Conservation (phyloP, 2,329 filamentous ascomycete species). For the Westerdykella sp. region DNA sequence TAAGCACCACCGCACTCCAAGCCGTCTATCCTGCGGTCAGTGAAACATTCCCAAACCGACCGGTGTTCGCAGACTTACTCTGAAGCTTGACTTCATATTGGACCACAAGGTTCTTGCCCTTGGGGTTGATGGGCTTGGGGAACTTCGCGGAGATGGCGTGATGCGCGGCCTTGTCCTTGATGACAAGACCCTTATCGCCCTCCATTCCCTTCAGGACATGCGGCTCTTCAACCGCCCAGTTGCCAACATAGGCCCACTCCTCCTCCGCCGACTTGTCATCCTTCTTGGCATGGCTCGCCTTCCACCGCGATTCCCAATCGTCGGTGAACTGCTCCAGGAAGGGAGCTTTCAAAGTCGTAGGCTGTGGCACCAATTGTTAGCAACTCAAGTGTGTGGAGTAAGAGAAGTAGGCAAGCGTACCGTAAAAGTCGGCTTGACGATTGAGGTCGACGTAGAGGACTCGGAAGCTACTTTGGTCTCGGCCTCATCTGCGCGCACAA, state of each 20-base stretch:
- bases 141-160: conserved; percentile 99
- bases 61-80: conserved; percentile 54
- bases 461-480: conserved; percentile 42
- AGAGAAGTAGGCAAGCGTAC: conserved; percentile 51
- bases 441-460: conserved; percentile 51
- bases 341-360: conserved; percentile 78
- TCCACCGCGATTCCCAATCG: conserved; percentile 91
- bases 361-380: conserved; percentile 50
- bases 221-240: conserved; percentile 96
- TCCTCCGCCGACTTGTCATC: conserved; percentile 67
- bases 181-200: conserved; percentile 91
- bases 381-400: not conserved
- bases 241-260: conserved; percentile 95
- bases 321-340: conserved; percentile 99
- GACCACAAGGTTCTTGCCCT: conserved; percentile 91
- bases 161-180: conserved; percentile 97
- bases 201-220: conserved; percentile 83
- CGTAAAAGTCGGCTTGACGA: conserved; percentile 76
- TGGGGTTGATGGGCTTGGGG: conserved; percentile 92
- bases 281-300: conserved; percentile 95
- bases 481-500: conserved; percentile 60
- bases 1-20: conserved; percentile 98
- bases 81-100: conserved; percentile 99
- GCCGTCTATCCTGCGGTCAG: conserved; percentile 57
- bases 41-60: conserved; percentile 16